Evolutionary conservation across 805 yeast genomes (phyloP).

Genomic region (Groenewaldozyma tartarivorans): DNA sequence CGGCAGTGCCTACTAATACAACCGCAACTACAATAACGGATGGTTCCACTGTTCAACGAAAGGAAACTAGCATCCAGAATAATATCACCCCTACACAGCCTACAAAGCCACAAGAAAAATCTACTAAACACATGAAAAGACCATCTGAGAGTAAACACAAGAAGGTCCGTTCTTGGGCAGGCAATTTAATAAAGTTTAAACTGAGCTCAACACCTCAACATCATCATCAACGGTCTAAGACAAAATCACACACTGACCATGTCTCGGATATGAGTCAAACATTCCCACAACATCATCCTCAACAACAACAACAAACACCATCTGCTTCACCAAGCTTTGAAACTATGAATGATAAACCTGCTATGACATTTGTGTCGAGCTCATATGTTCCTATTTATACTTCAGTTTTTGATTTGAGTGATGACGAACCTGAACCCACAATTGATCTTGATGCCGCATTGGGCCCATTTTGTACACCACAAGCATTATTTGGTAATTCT

Average conservation of each 20-base stretch:
- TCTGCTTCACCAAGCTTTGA: neutral
- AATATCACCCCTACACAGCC: too few species aligned
- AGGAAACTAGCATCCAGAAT: too few species aligned
- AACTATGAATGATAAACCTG: neutral
- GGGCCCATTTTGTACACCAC: slow-evolving; percentile 28
- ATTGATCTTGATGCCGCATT: slow-evolving; percentile 49
- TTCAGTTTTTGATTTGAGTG: slow-evolving; percentile 1
- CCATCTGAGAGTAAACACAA: slow-evolving; percentile 21
- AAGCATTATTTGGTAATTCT: slow-evolving; percentile 1
- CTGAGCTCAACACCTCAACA: slow-evolving; percentile 1
- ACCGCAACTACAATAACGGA: too few species aligned
- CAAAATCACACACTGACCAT: too few species aligned
- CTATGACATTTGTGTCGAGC: neutral
- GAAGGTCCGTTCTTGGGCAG: slow-evolving; percentile 34
- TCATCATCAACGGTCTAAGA: slow-evolving; percentile 6
- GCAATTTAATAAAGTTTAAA: slow-evolving; percentile 22
- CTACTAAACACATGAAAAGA: slow-evolving; percentile 1
- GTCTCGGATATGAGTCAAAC: too few species aligned
- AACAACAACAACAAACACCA: slow-evolving; percentile 2
- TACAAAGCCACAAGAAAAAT: too few species aligned
- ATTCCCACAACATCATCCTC: neutral
- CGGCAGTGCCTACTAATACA: neutral
- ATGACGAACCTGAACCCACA: slow-evolving; percentile 40
- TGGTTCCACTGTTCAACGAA: too few species aligned
- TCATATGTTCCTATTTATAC: slow-evolving; percentile 2